A percentile compares a stretch with the other conserved stretches of the same genome.
phyloP scores from a whole-genome alignment of 2,329 filamentous ascomycete species.

The Aureobasidium sp. region DNA sequence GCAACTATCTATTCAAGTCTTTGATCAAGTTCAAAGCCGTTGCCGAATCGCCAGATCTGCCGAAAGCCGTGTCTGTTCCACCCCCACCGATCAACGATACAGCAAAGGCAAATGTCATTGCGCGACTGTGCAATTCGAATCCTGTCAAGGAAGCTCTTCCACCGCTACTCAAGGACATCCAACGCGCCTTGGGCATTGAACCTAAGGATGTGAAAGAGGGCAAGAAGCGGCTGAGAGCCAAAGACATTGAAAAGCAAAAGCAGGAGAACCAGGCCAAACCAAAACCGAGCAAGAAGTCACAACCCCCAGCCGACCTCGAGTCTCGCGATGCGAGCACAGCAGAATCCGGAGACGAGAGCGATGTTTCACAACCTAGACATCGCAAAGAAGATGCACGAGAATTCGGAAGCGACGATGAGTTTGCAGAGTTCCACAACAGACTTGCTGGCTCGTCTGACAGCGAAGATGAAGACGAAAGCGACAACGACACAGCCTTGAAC shows the following conservation, averaged over 20 bases:
- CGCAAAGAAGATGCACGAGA: neutral
- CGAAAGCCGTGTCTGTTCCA: constrained; percentile 33
- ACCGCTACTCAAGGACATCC: constrained; percentile 37
- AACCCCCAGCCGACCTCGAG: neutral
- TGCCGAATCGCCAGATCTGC: constrained; percentile 44
- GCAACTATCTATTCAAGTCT: constrained; percentile 51
- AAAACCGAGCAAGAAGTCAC: neutral
- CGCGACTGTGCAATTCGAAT: constrained; percentile 53
- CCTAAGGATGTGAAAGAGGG: constrained; percentile 19
- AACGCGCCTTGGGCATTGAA: constrained; percentile 32
- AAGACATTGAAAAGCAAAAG: constrained; percentile 20
- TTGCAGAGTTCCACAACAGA: constrained; percentile 32
- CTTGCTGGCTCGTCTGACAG: constrained; percentile 34
- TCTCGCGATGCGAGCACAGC: neutral
- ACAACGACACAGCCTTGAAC: constrained; percentile 23
- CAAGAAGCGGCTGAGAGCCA: constrained; percentile 26
- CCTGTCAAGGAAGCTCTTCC: constrained; percentile 51
- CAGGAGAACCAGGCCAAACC: neutral
- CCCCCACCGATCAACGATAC: constrained; percentile 35
- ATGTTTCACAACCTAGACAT: neutral
- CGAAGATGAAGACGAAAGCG: constrained; percentile 28
- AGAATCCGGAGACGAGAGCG: constrained; percentile 1
- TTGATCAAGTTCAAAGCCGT: constrained; percentile 52
- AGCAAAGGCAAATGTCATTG: constrained; percentile 51
- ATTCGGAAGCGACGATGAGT: neutral